These are phyloP conservation scores for Fusarium agapanthi DNA, from an alignment of 2,329 filamentous ascomycete species.

Conservation along the genomic window DNA sequence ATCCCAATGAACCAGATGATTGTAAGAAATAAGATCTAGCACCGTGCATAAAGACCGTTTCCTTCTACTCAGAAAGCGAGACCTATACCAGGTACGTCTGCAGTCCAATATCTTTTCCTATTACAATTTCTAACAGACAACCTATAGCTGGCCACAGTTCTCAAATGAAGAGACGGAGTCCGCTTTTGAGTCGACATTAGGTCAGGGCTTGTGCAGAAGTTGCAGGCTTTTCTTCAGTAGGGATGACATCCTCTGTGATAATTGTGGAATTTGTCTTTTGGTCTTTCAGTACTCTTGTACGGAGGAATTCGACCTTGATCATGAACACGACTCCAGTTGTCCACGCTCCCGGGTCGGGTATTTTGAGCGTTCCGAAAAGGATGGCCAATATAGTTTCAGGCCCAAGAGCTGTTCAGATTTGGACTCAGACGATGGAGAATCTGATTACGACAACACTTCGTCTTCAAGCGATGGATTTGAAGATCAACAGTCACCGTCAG, in stretches of 20 bases:
- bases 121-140: not conserved
- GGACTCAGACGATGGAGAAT: not conserved
- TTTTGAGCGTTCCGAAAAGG: not conserved
- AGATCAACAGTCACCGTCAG: fast-evolving
- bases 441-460: fast-evolving
- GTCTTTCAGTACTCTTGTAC: fast-evolving
- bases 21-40: not conserved
- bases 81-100: not conserved
- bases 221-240: fast-evolving
- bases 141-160: not conserved
- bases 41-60: not conserved
- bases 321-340: fast-evolving
- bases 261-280: not conserved
- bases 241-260: fast-evolving
- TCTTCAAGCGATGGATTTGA: not conserved
- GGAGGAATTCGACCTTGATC: not conserved
- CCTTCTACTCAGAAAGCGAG: not conserved
- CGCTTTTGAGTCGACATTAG: fast-evolving
- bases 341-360: not conserved
- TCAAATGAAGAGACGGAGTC: not conserved
- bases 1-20: not conserved
- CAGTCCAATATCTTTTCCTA: too few relatives aligned
- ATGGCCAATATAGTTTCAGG: fast-evolving
- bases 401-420: too few relatives aligned
- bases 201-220: fast-evolving